Evolutionary conservation across 2,329 filamentous ascomycete genomes (phyloP).

Genomic region (Didymella arachidicola): DNA sequence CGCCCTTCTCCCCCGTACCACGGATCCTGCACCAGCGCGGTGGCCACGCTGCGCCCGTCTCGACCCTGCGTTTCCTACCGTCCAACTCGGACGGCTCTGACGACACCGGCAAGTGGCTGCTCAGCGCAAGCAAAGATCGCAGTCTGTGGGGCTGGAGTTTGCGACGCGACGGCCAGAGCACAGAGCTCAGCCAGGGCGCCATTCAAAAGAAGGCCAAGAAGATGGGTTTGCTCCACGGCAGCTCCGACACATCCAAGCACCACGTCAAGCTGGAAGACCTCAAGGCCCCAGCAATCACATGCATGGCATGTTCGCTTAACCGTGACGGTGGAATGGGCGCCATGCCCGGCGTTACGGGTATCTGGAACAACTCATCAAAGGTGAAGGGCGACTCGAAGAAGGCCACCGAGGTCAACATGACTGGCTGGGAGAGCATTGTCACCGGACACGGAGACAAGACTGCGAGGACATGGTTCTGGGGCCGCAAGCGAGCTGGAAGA

Average conservation of each 20-base stretch:
- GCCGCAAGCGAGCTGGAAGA: constrained; percentile 86
- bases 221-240: constrained; percentile 71
- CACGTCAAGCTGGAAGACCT: constrained; percentile 73
- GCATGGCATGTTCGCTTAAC: constrained; percentile 89
- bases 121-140: constrained; percentile 87
- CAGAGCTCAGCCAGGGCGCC: constrained; percentile 89
- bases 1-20: constrained; percentile 85
- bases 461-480: constrained; percentile 98
- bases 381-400: constrained; percentile 70
- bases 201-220: constrained; percentile 91
- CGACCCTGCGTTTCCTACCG: constrained; percentile 82
- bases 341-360: constrained; percentile 75
- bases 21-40: constrained; percentile 84
- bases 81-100: constrained; percentile 90
- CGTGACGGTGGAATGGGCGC: constrained; percentile 93
- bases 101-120: constrained; percentile 87
- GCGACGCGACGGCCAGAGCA: constrained; percentile 90
- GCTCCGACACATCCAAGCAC: constrained; percentile 65
- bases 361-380: constrained; percentile 80
- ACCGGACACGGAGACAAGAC: constrained; percentile 88
- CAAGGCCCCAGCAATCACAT: constrained; percentile 91
- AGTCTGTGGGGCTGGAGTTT: constrained; percentile 98
- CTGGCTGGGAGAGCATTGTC: constrained; percentile 96
- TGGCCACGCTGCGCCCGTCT: constrained; percentile 88
- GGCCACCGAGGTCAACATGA: constrained; percentile 76